phyloP scores from a whole-genome alignment of 768 basidiomycete species.

The Grammothele lineata region DNA sequence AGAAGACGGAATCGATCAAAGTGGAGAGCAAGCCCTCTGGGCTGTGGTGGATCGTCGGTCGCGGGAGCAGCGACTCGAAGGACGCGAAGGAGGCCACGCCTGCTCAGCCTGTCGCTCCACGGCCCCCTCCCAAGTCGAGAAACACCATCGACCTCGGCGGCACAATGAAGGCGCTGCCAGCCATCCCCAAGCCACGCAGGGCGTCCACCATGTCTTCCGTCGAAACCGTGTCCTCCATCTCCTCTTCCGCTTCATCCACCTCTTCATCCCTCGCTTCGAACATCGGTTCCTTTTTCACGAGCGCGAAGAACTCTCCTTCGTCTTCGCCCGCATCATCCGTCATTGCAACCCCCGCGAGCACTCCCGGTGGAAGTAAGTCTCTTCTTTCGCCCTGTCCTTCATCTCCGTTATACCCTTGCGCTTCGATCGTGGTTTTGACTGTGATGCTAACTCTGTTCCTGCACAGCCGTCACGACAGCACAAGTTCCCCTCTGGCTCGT shows the following conservation, averaged over 20 bases:
- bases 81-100: conserved; percentile 27
- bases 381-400: not conserved
- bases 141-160: conserved; percentile 18
- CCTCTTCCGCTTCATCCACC: conserved; percentile 15
- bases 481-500: conserved; percentile 74
- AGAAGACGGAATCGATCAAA: conserved; percentile 57
- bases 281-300: conserved; percentile 11
- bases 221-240: conserved; percentile 18
- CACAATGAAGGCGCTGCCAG: conserved; percentile 21
- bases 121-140: conserved; percentile 18
- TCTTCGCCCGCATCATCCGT: conserved; percentile 8
- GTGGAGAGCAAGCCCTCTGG: conserved; percentile 49
- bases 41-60: conserved; percentile 45
- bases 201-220: conserved; percentile 21
- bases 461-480: conserved; percentile 38
- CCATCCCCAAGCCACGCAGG: conserved; percentile 22
- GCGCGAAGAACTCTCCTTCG: conserved; percentile 9
- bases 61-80: conserved; percentile 42
- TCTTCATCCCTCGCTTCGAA: conserved; percentile 10
- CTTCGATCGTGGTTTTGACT: too few species aligned
- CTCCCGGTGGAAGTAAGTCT: conserved; percentile 17
- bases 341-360: conserved; percentile 13
- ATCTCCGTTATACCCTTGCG: not conserved
- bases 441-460: not conserved
- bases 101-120: conserved; percentile 2